These are phyloP conservation scores for Ichthyophthirius multifiliis DNA, from an alignment of 169 alveolate genomes.

Conservation along the genomic window DNA sequence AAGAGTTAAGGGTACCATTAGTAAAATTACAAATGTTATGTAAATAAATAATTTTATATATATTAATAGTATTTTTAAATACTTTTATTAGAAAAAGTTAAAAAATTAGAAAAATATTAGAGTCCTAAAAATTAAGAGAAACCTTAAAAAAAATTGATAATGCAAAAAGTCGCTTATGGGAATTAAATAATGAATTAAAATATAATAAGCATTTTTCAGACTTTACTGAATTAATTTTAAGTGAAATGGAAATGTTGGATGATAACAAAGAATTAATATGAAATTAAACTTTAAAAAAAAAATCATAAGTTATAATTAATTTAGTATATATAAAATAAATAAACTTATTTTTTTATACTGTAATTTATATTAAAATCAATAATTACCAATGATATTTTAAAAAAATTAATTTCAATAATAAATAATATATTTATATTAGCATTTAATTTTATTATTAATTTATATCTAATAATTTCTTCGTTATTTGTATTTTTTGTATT, in stretches of 20 bases:
- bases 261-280: not conserved
- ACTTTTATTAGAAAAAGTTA: not conserved
- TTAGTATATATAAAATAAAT: no score
- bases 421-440: no score
- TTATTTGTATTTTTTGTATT: no score
- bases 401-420: no score
- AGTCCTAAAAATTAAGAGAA: not conserved
- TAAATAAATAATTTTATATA: not conserved
- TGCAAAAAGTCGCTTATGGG: not conserved
- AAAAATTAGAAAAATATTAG: not conserved
- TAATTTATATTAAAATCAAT: no score
- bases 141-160: not conserved
- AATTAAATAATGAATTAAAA: not conserved
- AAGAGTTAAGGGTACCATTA: not conserved
- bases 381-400: no score
- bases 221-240: not conserved
- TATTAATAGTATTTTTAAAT: not conserved
- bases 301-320: no score
- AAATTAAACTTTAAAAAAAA: no score
- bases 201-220: not conserved
- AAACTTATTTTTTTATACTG: no score
- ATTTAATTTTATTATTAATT: no score
- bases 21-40: not conserved
- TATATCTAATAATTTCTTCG: no score
- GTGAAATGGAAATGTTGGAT: not conserved